Conservation (phyloP, 1,284 basidiomycete genomes). For the Cryptococcus sp. region DNA sequence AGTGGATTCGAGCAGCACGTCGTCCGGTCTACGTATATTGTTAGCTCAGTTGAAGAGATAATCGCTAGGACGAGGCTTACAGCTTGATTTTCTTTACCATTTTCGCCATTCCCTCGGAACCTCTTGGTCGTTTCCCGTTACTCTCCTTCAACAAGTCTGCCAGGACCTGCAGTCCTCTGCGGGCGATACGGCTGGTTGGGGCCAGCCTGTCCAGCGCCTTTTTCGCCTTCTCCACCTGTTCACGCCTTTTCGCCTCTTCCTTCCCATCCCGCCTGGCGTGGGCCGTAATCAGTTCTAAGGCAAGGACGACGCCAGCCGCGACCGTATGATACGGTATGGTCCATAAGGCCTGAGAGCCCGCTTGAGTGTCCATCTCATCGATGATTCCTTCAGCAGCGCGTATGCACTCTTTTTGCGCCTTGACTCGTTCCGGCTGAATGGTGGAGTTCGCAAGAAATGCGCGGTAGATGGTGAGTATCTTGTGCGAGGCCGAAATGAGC, state of each 20-base stretch:
- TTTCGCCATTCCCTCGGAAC: conserved; percentile 8
- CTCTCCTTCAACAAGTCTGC: conserved; percentile 15
- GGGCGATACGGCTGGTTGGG: conserved; percentile 21
- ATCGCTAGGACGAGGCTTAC: conserved; percentile 8
- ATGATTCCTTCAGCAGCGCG: conserved; percentile 16
- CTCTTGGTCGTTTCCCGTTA: conserved; percentile 9
- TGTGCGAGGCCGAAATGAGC: conserved; percentile 22
- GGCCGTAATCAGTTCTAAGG: conserved; percentile 18
- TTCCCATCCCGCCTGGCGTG: conserved; percentile 3
- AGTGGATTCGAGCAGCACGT: conserved; percentile 7
- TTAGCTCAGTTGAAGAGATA: background rate
- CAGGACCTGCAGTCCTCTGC: conserved; percentile 22
- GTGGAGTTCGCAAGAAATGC: conserved; percentile 18
- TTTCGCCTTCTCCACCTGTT: conserved; percentile 11
- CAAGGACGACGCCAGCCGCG: conserved; percentile 25
- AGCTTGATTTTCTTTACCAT: conserved; percentile 21
- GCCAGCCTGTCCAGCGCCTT: conserved; percentile 18
- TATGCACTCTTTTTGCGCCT: conserved; percentile 17
- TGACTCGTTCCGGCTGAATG: background rate
- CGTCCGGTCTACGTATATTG: conserved; percentile 4
- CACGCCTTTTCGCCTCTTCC: conserved; percentile 1
- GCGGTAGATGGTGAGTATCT: conserved; percentile 23
- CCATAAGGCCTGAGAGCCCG: conserved; percentile 22
- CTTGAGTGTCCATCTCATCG: conserved; percentile 16
- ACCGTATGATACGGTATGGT: conserved; percentile 30